Evolutionary conservation across 2,329 filamentous ascomycete species (phyloP).

Genomic region (Furcasterigmium sp.): DNA sequence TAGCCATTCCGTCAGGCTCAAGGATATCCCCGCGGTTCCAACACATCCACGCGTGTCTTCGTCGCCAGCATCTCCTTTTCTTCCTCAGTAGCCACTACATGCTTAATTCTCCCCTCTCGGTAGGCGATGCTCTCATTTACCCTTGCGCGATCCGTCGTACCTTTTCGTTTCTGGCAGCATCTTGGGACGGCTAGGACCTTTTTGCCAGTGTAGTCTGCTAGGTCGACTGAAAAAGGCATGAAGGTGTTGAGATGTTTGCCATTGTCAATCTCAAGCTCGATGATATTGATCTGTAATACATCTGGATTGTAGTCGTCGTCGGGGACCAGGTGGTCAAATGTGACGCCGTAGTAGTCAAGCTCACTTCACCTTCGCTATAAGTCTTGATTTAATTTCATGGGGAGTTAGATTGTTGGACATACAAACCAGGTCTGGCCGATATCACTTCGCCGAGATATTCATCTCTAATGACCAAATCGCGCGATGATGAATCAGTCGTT

Average conservation of each 20-base stretch:
- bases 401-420: background rate
- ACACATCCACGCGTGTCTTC: no score
- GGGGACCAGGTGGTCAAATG: slow-evolving; percentile 33
- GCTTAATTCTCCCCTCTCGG: background rate
- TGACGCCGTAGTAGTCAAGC: slow-evolving; percentile 33
- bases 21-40: no score
- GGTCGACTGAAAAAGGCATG: slow-evolving; percentile 26
- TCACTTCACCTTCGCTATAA: background rate
- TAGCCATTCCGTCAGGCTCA: no score
- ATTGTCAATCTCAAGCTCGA: slow-evolving; percentile 28
- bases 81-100: no score
- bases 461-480: slow-evolving; percentile 13
- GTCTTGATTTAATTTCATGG: background rate
- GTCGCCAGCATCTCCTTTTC: no score
- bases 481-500: background rate
- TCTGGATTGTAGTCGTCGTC: slow-evolving; percentile 28
- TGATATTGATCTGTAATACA: slow-evolving; percentile 34
- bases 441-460: slow-evolving; percentile 10
- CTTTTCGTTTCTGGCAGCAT: slow-evolving; percentile 32
- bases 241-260: slow-evolving; percentile 26
- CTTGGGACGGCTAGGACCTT: slow-evolving; percentile 34
- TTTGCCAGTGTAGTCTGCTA: slow-evolving; percentile 28
- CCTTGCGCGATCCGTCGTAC: slow-evolving; percentile 24
- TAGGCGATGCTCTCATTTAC: slow-evolving; percentile 18
- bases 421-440: background rate